Conservation (phyloP, 257 asterid genomes). For the Paulownia fortunei region DNA sequence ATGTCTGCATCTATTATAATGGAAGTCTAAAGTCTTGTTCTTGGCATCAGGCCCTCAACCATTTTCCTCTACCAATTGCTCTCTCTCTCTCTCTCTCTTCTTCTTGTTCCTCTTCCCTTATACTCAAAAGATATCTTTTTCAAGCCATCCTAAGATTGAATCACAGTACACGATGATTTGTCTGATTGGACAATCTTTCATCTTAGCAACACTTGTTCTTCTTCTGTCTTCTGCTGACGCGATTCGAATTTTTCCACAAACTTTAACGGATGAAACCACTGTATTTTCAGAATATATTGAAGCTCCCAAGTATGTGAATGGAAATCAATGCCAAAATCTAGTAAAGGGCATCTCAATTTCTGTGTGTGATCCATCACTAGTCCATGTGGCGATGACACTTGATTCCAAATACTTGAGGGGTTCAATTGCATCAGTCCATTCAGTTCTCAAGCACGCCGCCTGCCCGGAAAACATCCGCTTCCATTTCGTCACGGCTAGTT, state of each 20-base stretch:
- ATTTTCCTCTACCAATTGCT: not conserved
- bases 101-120: not conserved
- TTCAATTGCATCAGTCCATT: slow-evolving; percentile 70
- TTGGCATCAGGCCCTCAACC: too few species aligned
- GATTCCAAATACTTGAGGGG: slow-evolving; percentile 69
- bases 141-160: not conserved
- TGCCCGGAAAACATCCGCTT: slow-evolving; percentile 68
- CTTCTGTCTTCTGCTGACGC: slow-evolving; percentile 33
- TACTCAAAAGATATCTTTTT: too few species aligned
- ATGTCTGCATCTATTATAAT: not conserved
- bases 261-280: not conserved
- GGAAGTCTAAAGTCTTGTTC: not conserved
- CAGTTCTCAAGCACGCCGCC: slow-evolving; percentile 54
- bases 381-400: slow-evolving; percentile 73
- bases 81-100: not conserved
- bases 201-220: slow-evolving; percentile 27
- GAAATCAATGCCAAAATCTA: slow-evolving; percentile 33
- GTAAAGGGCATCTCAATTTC: not conserved
- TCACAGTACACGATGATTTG: not conserved
- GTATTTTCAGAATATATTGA: slow-evolving; percentile 26
- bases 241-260: slow-evolving; percentile 34
- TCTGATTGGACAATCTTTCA: not conserved
- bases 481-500: slow-evolving; percentile 53
- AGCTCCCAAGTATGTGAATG: slow-evolving; percentile 53
- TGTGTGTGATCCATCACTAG: slow-evolving; percentile 43